phyloP scores from a whole-genome alignment of 2,329 filamentous ascomycete genomes.

The Sporothrix dimorphospora region DNA sequence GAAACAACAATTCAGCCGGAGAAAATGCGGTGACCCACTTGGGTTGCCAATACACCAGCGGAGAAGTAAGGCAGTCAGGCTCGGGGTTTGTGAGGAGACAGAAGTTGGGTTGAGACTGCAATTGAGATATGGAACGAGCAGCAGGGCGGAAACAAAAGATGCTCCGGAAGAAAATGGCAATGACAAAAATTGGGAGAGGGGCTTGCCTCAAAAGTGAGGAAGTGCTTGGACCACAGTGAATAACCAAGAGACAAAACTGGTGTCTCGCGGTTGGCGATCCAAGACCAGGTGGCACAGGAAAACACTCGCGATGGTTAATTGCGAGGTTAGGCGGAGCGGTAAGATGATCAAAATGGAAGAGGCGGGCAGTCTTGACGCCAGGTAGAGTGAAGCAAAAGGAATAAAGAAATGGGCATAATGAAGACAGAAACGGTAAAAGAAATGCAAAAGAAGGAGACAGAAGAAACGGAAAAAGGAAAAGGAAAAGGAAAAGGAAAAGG shows the following conservation, averaged over 20 bases:
- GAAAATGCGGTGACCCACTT: conserved; percentile 29
- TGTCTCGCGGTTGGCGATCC: conserved; percentile 14
- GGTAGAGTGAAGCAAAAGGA: not conserved
- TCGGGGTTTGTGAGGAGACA: conserved; percentile 10
- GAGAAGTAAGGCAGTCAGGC: conserved; percentile 16
- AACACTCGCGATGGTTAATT: conserved; percentile 10
- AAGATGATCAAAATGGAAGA: not conserved
- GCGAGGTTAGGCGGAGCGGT: not conserved
- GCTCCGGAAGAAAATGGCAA: not conserved
- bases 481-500: not conserved
- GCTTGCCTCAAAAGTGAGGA: not conserved
- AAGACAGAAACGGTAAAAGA: not conserved
- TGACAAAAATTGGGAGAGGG: not conserved
- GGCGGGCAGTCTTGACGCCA: not conserved
- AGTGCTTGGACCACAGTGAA: not conserved
- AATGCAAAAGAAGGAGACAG: not conserved
- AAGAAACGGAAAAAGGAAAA: not conserved
- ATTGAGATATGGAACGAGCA: not conserved
- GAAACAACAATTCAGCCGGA: not conserved
- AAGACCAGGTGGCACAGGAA: conserved; percentile 18
- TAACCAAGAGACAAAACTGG: not conserved
- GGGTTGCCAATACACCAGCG: conserved; percentile 29
- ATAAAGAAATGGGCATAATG: not conserved
- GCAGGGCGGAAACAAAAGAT: not conserved
- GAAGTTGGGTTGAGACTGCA: conserved; percentile 3